Conservation (phyloP, 257 asterid species). For the Solanum neorickii region DNA sequence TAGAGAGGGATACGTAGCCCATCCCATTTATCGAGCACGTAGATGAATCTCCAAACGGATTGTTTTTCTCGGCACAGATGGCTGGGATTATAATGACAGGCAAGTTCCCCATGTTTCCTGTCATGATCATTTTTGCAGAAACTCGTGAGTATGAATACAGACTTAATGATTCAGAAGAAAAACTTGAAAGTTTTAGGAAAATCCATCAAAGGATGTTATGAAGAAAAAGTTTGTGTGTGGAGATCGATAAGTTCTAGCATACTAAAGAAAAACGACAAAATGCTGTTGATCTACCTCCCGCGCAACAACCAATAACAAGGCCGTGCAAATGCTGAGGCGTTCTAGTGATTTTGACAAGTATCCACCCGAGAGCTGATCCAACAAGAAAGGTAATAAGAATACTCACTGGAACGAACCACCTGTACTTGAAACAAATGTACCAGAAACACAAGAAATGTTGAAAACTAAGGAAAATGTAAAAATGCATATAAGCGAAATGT, state of each 20-base stretch:
- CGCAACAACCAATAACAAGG: slow-evolving; percentile 32
- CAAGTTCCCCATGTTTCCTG: slow-evolving; percentile 32
- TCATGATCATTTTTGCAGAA: neutral
- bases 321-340: slow-evolving; percentile 22
- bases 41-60: slow-evolving; percentile 31
- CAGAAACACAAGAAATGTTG: neutral
- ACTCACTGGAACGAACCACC: slow-evolving; percentile 32
- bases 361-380: slow-evolving; percentile 32
- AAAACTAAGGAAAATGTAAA: neutral
- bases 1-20: slow-evolving; percentile 33
- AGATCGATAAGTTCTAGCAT: neutral
- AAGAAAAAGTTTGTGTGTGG: neutral
- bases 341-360: slow-evolving; percentile 18
- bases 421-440: neutral
- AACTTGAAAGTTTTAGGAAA: neutral
- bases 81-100: slow-evolving; percentile 35
- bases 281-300: slow-evolving; percentile 18
- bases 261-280: neutral
- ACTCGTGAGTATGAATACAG: neutral
- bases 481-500: neutral
- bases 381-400: slow-evolving; percentile 18
- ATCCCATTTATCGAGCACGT: slow-evolving; percentile 21
- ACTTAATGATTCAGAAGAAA: neutral
- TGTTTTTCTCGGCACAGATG: slow-evolving; percentile 23
- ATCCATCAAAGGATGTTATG: neutral